Evolutionary conservation across 192 early-diverging fungal genomes (phyloP), one percentile per base, ranked within the genome.

Genomic region (Coemansia sp.): DNA sequence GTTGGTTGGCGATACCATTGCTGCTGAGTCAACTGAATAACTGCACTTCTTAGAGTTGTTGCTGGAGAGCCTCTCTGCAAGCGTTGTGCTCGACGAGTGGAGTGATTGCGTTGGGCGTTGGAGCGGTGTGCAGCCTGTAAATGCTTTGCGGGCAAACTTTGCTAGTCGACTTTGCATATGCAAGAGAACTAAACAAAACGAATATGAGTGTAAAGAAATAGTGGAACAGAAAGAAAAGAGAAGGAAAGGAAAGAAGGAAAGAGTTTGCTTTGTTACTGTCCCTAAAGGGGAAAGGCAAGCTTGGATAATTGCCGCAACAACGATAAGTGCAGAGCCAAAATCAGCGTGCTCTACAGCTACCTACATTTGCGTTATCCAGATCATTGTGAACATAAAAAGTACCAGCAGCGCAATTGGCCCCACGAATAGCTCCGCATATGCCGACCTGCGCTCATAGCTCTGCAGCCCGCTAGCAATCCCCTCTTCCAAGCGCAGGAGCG

Each of bases 1-100:
- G 70, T 69, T 65, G 29, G 76, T 67, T 1, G 74, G 68, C 1
- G 42, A 45, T 38, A 59, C 63, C 72, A 74, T 81, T 53, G 47
- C 8, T 17, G 19, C 31, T 29, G 44, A 20, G 4, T 29, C 30
- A 0, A 34, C 44, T 17, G 23, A 45, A 50, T 25, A 30, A 44
- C 48, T 59, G 48, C 29, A 31, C 9, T 61, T 60, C 40, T 70
- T 50, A 37, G n/a, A 22, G 17, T 19, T 1, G 17, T 34, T 34
- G 10, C 22, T 27, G 3, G 27, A n/a, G 19, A 23, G 25, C 17
- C 36, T 14, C 28, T 8, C 63, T 13, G 45, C 61, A 8, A 68
- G 40, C 8, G 74, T 76, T 59, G 57, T 62, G n/a, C 59, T 44
- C 33, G 53, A 62, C 0, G 61, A 50, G 58, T 57, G 37, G 3